Base-by-base conservation (phyloP, 2,329 filamentous ascomycete species). In the Corinectria fuckeliana region DNA sequence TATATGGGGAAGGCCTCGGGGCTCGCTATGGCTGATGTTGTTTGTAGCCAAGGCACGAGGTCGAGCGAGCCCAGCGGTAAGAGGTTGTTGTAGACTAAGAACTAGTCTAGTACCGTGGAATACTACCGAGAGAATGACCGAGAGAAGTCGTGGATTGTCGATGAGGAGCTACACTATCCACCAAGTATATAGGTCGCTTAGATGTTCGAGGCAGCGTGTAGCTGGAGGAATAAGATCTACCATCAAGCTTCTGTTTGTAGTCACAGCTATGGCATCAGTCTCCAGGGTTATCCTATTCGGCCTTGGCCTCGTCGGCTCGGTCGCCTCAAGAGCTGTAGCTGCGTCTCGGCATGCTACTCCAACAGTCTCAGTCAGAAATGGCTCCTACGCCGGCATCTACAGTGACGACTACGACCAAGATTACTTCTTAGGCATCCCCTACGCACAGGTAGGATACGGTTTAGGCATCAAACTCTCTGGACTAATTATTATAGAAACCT, bases 341-440 rank as follows among this genome's bases (percentile, higher is more conserved):
- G 11, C 30, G 21, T 21, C 50, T 36, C 45, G 28, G 20, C 16
- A 53, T 16, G 13, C 44, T 4, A 14, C 39, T 3, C 67, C 67
- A 11, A 49, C 59, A 3, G 67, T 63, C 6, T 50, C 36, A 8
- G 63, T 69, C 25, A 68, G 64, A 47, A 69, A 70, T 4, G 67
- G 67, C n/a, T 65, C 67, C 0, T 66, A 66, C 6, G 38, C 67
- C 9, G 67, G 67, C 5, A 60, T 56, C 44, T 65, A 69, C 9
- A 57, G 66, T n/a, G 20, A 56, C 13, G 56, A 53, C 8, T 63
- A 65, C 5, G 23, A 68, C 5, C 67, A 69, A 18, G 67, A 69
- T 26, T 47, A 67, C 0, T 69, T 69, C 50, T 32, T 69, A 1
- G 67, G 67, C 9, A 61, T 69, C 14, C 67, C 67, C 1, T 69